Evolutionary conservation across 225 moss, liverwort and hornwort species (phyloP), one percentile per base, ranked within the genome.

Genomic region (Physcomitrium patens): DNA sequence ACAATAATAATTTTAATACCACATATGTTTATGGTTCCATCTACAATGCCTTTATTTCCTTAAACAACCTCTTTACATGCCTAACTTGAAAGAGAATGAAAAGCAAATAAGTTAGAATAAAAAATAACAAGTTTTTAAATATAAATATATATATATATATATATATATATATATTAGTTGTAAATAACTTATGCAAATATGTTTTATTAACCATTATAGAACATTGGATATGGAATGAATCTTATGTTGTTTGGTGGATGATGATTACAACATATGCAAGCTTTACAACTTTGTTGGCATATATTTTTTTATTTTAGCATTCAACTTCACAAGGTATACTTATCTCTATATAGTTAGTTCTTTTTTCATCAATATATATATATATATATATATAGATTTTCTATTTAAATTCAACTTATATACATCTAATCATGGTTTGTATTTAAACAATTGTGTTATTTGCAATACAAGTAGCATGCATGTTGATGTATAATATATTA

Each of bases 1-100:
- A 99, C 97, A 23, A 99, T 91, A 22, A 99, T 73, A 64, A 86
- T 24, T 83, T 99, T 90, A 20, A 99, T 80, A 46, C 97, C 94
- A 53, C 77, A 87, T 23, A 67, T 94, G 63, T 86, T 92, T 9
- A 75, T 73, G 4, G 68, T 68, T 48, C 81, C 65, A 9, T 83
- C 83, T 14, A 72, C 60, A 3, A 31, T 14, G 9, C 67, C 18
- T 46, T 68, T 60, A 59, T 89, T 88, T 59, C 72, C 24, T 77
- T 80, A 16, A 68, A 7, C 18, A 82, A 41, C 66, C 85, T 82
- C 13, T 74, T 76, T 22, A 99, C 26, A 28, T 94, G 97, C 16
- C 94, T 94, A 49, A 99, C 74, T 85, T 73, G 83, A 11, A 95
- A 95, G 7, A 99, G 85, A 50, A 99, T 81, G 0, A 95, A 95